A percentile compares a stretch with the other conserved stretches of the same genome.
phyloP scores from a whole-genome alignment of 2,329 filamentous ascomycete species.

The Epichloe glyceriae region DNA sequence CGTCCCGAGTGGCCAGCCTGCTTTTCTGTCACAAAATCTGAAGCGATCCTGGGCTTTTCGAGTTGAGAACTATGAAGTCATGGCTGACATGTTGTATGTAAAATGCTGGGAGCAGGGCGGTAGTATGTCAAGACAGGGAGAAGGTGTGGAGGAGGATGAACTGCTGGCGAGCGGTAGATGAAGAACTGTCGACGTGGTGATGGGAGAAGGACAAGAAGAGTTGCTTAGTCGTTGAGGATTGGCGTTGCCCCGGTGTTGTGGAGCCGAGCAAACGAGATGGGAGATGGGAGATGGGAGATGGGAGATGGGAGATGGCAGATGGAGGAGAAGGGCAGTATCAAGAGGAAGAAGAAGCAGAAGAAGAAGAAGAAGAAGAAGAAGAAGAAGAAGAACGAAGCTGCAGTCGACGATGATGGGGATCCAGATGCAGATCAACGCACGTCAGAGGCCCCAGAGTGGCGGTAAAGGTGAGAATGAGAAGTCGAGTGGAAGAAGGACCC shows the following conservation, averaged over 20 bases:
- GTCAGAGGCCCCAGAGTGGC: constrained; percentile 1
- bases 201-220: neutral
- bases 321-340: too few species aligned
- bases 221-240: neutral
- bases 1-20: neutral
- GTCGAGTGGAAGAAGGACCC: neutral
- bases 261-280: neutral
- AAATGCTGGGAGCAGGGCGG: neutral
- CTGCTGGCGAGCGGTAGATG: neutral
- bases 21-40: neutral
- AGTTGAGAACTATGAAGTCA: constrained; percentile 1
- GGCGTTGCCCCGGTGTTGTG: neutral
- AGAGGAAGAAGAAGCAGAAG: neutral
- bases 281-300: neutral
- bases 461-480: neutral
- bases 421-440: neutral
- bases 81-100: neutral
- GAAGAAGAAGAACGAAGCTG: neutral
- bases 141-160: neutral
- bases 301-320: neutral
- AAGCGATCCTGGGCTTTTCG: neutral
- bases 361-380: neutral
- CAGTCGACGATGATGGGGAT: neutral
- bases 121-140: neutral
- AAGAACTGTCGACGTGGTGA: neutral